Base-by-base conservation (phyloP, 73 alveolate genomes). In the Effrenium voratum region DNA sequence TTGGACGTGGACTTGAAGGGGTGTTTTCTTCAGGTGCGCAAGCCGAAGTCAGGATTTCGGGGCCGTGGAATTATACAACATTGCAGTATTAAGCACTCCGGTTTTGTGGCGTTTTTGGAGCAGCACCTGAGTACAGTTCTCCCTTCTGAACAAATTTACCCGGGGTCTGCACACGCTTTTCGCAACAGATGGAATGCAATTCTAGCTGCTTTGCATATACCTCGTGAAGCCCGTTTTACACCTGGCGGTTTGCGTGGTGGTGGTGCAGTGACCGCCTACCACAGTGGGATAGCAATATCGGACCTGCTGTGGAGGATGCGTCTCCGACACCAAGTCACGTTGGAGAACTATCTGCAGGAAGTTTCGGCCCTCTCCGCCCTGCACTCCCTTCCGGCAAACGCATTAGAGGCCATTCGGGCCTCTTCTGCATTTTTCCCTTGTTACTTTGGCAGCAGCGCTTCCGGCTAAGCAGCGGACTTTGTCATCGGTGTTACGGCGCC, bases 181-280 rank as follows among this genome's bases (percentile, higher is more conserved):
- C 43, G 93, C 26, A 38, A 38, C 10, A 50, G 93, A 0, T 83
- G 93, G 93, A 43, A 83, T 28, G 1, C 36, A 1, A 3, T 83
- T 15, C 41, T 47, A 30, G 3, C 6, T 36, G 4, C 3, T 24
- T 55, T 83, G 26, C 50, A 38, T 36, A 16, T 83, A 46, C 93
- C 93, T 3, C 24, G 13, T 34, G 0, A 0, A 0, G 2, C 3
- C 40, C 5, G 36, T 0, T 24, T 83, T 40, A 47, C 76, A 1
- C 93, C 93, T 0, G 93, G 93, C 8, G 93, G 93, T 13, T 41
- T 83, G 36, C 75, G 93, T 0, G 93, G 77, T 0, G 93, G 76
- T 0, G 93, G 93, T 0, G 75, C 77, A 16, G 93, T 83, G 45
- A 32, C 0, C 2, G 6, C 30, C 38, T 83, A 83, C 19, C 30